A percentile compares a stretch with the other conserved stretches of the same genome.
Conservation (phyloP, 139 green algal species). For the Diplosphaera chodatii region DNA sequence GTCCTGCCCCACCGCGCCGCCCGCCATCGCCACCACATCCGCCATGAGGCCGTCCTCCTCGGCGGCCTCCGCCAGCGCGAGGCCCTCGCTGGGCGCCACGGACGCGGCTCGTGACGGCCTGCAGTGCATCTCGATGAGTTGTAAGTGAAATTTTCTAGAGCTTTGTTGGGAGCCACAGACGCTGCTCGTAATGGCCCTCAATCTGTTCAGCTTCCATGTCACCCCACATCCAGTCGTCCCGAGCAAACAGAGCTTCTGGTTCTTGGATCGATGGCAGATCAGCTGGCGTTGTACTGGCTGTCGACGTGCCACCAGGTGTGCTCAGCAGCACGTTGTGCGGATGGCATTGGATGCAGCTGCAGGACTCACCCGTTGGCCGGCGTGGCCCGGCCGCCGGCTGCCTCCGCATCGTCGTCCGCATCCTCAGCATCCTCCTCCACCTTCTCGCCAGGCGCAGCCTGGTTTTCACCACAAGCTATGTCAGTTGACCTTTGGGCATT, state of each 20-base stretch:
- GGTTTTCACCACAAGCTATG: neutral
- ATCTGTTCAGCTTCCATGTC: too few relatives aligned
- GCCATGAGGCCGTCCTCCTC: conserved; percentile 32
- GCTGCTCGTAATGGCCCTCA: too few relatives aligned
- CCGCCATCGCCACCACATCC: conserved; percentile 30
- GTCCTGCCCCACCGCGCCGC: conserved; percentile 13
- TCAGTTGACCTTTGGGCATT: too few relatives aligned
- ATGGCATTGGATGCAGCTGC: conserved; percentile 1
- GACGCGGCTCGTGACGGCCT: too few relatives aligned
- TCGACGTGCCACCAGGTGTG: too few relatives aligned
- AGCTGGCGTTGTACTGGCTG: too few relatives aligned
- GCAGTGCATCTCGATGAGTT: too few relatives aligned
- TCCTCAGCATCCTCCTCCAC: conserved; percentile 3
- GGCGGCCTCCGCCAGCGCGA: neutral
- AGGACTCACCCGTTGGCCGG: neutral
- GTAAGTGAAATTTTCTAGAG: too few relatives aligned
- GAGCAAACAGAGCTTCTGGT: too few relatives aligned
- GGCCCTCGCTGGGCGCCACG: neutral
- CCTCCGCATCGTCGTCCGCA: neutral
- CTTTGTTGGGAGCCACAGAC: too few relatives aligned
- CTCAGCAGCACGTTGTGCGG: conserved; percentile 8
- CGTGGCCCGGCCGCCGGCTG: neutral
- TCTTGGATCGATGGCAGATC: too few relatives aligned
- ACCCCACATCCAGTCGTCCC: too few relatives aligned
- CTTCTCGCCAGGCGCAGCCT: conserved; percentile 5